A percentile compares a stretch with the other conserved stretches of the same genome.
phyloP scores from a whole-genome alignment of 2,329 filamentous ascomycete genomes.

The Fusarium agapanthi region DNA sequence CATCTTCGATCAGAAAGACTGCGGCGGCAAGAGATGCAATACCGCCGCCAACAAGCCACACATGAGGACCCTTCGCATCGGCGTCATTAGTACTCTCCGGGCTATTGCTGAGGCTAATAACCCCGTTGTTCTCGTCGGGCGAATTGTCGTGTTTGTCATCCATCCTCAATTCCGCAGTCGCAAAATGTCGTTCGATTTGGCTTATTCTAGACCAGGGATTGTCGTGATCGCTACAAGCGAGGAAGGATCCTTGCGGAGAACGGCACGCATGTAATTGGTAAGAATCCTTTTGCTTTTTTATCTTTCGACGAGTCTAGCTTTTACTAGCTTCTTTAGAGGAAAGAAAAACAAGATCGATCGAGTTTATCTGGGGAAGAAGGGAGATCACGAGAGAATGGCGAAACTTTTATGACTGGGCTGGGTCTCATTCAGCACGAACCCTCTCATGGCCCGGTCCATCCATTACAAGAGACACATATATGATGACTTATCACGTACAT shows the following conservation, averaged over 20 bases:
- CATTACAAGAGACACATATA: slow-evolving; percentile 16
- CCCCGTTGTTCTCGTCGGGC: not conserved
- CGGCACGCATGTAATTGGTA: not conserved
- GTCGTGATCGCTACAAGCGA: slow-evolving; percentile 22
- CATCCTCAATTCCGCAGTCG: slow-evolving; percentile 7
- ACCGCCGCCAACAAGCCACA: slow-evolving; percentile 42
- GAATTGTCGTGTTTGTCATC: slow-evolving; percentile 2
- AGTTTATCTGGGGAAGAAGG: not conserved
- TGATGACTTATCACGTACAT: slow-evolving; percentile 3
- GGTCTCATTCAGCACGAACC: slow-evolving; percentile 8
- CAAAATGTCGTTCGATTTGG: not conserved
- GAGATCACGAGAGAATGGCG: slow-evolving; percentile 13
- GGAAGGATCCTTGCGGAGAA: slow-evolving; percentile 20
- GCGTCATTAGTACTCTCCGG: slow-evolving; percentile 24
- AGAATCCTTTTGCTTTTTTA: slow-evolving; percentile 8
- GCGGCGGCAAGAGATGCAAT: slow-evolving; percentile 41
- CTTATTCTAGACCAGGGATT: slow-evolving; percentile 16
- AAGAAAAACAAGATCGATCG: not conserved
- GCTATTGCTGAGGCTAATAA: slow-evolving; percentile 21
- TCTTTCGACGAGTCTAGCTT: slow-evolving; percentile 6
- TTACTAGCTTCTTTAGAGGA: not conserved
- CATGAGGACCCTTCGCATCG: slow-evolving; percentile 17
- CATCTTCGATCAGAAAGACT: slow-evolving; percentile 40
- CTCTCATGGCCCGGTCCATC: slow-evolving; percentile 17
- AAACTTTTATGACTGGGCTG: slow-evolving; percentile 6